Percentiles rank a stretch among this genome's conserved stretches.
These are phyloP conservation scores for Didymella pinodella DNA, from an alignment of 2,329 filamentous ascomycete genomes.

Conservation along the genomic window DNA sequence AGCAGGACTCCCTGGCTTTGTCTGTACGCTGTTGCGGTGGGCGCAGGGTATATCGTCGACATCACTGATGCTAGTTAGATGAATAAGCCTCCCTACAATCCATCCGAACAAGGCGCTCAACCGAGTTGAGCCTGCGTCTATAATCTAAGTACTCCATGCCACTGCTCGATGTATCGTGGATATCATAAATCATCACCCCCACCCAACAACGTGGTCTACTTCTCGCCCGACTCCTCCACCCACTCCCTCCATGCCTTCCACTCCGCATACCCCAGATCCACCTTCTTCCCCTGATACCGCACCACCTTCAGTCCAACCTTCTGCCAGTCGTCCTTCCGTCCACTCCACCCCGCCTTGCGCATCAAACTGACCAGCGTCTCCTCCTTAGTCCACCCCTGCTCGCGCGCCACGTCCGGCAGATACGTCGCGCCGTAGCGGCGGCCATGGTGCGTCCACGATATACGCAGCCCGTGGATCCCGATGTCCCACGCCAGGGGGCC, in stretches of 20 bases:
- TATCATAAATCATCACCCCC: not conserved
- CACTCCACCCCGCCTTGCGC: constrained; percentile 92
- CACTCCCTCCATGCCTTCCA: constrained; percentile 84
- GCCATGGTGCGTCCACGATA: constrained; percentile 79
- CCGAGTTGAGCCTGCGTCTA: not conserved
- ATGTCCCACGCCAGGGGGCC: constrained; percentile 81
- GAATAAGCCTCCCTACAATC: no score
- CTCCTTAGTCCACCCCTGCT: constrained; percentile 96
- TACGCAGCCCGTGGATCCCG: constrained; percentile 84
- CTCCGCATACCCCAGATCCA: constrained; percentile 72
- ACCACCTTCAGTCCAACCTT: constrained; percentile 81
- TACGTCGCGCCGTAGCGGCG: constrained; percentile 86
- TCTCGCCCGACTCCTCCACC: constrained; percentile 54
- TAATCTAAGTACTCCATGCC: not conserved
- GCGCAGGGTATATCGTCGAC: no score
- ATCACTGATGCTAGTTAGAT: no score
- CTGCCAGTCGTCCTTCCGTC: constrained; percentile 71
- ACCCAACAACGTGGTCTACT: not conserved
- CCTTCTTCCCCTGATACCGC: constrained; percentile 86
- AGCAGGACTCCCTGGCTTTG: no score
- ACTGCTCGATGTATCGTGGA: constrained; percentile 9
- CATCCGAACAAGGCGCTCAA: no score
- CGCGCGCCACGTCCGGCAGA: constrained; percentile 85
- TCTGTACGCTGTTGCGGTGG: no score
- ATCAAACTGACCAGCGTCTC: constrained; percentile 89